Conservation (phyloP, 164 flowering plant genomes). For the Vitis riparia region DNA sequence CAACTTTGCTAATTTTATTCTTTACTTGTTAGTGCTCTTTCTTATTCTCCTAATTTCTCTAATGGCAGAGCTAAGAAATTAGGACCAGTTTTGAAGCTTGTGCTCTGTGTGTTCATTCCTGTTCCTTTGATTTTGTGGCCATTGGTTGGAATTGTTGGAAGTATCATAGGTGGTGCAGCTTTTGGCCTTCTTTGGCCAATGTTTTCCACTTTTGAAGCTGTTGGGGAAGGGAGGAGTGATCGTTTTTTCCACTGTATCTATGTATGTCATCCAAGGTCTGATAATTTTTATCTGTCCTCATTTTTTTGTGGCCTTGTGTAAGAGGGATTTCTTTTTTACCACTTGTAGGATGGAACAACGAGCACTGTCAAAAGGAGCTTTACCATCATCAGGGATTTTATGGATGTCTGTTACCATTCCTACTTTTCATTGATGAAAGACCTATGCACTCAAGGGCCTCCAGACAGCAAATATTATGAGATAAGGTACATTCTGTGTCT, state of each 20-base stretch:
- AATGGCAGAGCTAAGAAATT: conserved; percentile 61
- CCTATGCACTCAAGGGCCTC: conserved; percentile 41
- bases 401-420: conserved; percentile 68
- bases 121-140: conserved; percentile 65
- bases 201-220: conserved; percentile 81
- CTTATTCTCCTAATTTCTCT: conserved; percentile 15
- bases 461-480: conserved; percentile 59
- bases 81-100: conserved; percentile 78
- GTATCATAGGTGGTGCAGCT: conserved; percentile 61
- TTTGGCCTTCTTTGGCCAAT: conserved; percentile 77
- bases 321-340: conserved; percentile 1
- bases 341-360: conserved; percentile 79
- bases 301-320: not conserved
- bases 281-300: not conserved
- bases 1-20: not conserved
- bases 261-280: conserved; percentile 38
- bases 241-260: conserved; percentile 58
- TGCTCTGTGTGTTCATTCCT: conserved; percentile 45
- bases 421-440: conserved; percentile 79
- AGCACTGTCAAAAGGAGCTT: conserved; percentile 57
- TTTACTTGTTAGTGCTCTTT: not conserved
- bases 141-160: conserved; percentile 57
- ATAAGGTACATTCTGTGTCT: conserved; percentile 51
- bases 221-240: conserved; percentile 75
- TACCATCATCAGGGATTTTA: conserved; percentile 67